These are phyloP conservation scores for Rhodotorula sp. DNA, from an alignment of 1,284 basidiomycete genomes.

Conservation along the genomic window DNA sequence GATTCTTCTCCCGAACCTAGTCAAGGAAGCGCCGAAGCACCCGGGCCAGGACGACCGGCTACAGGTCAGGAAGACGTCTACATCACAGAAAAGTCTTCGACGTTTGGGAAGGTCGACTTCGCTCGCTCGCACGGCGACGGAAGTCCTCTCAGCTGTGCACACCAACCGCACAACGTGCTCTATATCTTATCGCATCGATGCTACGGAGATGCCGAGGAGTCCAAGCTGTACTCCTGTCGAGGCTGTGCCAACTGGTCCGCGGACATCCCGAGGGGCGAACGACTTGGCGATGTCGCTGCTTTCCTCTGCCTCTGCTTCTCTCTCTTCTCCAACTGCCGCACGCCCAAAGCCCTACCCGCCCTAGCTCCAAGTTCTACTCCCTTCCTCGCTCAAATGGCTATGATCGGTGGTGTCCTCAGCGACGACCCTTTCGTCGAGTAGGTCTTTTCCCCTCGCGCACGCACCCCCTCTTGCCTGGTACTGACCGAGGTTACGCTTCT, in stretches of 20 bases:
- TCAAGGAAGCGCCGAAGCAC: too few species aligned
- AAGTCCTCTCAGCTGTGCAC: too few species aligned
- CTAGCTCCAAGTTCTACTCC: neutral
- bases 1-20: too few species aligned
- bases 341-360: neutral
- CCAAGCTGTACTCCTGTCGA: neutral
- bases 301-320: neutral
- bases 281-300: neutral
- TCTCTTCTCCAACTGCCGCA: neutral
- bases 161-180: too few species aligned
- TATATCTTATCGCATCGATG: too few species aligned
- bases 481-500: neutral
- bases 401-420: slow-evolving; percentile 1
- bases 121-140: too few species aligned
- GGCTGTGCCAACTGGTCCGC: neutral
- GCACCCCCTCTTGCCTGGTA: neutral
- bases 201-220: too few species aligned
- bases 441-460: neutral
- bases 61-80: too few species aligned
- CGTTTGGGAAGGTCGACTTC: too few species aligned
- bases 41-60: too few species aligned
- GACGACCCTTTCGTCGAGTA: slow-evolving; percentile 15
- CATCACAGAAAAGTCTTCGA: too few species aligned
- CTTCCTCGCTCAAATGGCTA: neutral
- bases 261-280: slow-evolving; percentile 1